phyloP scores from a whole-genome alignment of 805 yeast species.

The Jamesozyma jinghongensis region DNA sequence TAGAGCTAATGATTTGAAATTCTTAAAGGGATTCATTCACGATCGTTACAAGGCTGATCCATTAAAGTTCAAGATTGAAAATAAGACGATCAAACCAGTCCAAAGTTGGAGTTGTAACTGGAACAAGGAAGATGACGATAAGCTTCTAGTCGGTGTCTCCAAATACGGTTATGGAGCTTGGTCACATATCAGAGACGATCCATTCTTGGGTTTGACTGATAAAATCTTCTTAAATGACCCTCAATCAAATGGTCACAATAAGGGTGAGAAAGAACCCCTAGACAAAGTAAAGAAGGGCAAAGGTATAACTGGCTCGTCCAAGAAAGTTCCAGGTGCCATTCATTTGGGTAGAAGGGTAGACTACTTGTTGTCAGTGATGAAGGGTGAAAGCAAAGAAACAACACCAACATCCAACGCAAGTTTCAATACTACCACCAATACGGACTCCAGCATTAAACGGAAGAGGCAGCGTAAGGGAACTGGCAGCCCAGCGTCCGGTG shows the following conservation, averaged over 20 bases:
- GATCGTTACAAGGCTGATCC: conserved; percentile 47
- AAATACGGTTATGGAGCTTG: conserved; percentile 96
- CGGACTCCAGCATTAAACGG: conserved; percentile 9
- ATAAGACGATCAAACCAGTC: conserved; percentile 61
- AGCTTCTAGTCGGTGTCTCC: conserved; percentile 74
- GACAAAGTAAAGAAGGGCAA: conserved; percentile 15
- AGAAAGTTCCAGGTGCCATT: conserved; percentile 83
- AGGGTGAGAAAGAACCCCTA: conserved; percentile 1
- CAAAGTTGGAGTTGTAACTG: conserved; percentile 89
- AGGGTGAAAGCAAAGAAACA: conserved; percentile 42
- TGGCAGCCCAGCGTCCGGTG: conserved; percentile 5
- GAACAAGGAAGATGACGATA: conserved; percentile 76
- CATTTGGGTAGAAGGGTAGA: conserved; percentile 90
- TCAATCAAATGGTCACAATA: conserved; percentile 11
- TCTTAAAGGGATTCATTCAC: conserved; percentile 46
- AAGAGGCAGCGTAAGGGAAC: conserved; percentile 21
- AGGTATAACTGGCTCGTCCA: conserved; percentile 31
- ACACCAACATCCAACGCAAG: conserved; percentile 14
- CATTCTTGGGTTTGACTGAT: conserved; percentile 74
- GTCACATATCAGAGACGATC: conserved; percentile 92
- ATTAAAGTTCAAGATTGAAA: conserved; percentile 47
- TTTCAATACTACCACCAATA: conserved; percentile 5
- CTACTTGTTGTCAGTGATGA: conserved; percentile 62
- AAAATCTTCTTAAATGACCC: conserved; percentile 62
- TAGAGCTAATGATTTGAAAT: conserved; percentile 77